Percentiles rank a stretch among this genome's conserved stretches.
These are phyloP conservation scores for Scenedesmus sp. DNA, from an alignment of 163 green algal genomes.

Conservation along the genomic window DNA sequence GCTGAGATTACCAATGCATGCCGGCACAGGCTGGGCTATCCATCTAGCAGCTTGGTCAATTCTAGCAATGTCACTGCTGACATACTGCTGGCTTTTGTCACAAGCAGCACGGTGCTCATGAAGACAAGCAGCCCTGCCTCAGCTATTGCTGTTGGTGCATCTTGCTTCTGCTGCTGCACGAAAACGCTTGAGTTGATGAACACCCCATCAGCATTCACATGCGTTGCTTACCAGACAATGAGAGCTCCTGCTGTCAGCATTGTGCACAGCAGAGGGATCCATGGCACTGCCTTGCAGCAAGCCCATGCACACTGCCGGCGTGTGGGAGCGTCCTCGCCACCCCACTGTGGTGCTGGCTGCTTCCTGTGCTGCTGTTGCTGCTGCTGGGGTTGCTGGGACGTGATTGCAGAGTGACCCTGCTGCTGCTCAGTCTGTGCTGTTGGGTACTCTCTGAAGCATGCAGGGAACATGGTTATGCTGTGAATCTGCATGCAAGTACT, in stretches of 20 bases:
- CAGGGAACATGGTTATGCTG: not conserved
- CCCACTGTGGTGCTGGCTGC: not conserved
- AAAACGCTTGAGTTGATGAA: too few species aligned
- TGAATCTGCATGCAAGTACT: not conserved
- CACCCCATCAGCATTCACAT: not conserved
- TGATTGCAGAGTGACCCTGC: not conserved
- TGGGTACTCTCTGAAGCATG: conserved; percentile 18
- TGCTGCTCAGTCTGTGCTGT: not conserved
- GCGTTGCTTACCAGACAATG: conserved; percentile 26
- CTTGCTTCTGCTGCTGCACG: not conserved
- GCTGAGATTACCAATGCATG: too few species aligned
- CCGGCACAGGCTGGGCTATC: too few species aligned
- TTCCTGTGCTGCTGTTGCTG: not conserved
- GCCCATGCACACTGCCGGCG: not conserved
- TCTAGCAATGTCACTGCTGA: too few species aligned
- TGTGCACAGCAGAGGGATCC: conserved; percentile 11
- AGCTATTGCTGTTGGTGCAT: too few species aligned
- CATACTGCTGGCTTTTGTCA: too few species aligned
- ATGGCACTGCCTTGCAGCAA: not conserved
- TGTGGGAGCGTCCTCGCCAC: not conserved
- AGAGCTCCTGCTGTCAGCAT: not conserved
- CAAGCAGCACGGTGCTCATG: too few species aligned
- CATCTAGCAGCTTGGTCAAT: too few species aligned
- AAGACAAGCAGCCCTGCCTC: too few species aligned
- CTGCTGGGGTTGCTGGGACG: not conserved